phyloP scores from a whole-genome alignment of 768 basidiomycete genomes.

The Cystobasidium ongulense region DNA sequence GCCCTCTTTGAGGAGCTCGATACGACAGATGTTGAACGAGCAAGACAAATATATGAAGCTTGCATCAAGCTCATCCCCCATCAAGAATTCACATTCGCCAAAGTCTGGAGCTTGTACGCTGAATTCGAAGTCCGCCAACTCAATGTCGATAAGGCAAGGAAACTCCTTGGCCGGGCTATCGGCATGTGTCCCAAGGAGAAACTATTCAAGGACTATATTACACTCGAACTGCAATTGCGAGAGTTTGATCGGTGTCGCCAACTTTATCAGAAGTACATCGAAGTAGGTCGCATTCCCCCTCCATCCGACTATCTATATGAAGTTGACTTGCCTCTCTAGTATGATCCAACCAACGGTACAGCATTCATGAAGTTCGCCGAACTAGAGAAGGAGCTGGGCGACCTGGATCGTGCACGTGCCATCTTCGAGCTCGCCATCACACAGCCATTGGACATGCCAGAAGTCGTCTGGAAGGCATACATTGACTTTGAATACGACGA shows the following conservation, averaged over 20 bases:
- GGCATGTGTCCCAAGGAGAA: constrained; percentile 95
- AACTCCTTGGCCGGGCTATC: constrained; percentile 77
- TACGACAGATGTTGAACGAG: constrained; percentile 76
- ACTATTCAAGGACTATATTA: constrained; percentile 91
- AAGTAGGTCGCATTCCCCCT: constrained; percentile 51
- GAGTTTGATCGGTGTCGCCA: constrained; percentile 91
- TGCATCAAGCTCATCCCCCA: constrained; percentile 83
- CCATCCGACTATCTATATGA: constrained; percentile 1
- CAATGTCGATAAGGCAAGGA: constrained; percentile 73
- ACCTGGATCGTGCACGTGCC: constrained; percentile 77
- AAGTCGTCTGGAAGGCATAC: constrained; percentile 85
- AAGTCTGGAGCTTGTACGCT: constrained; percentile 87
- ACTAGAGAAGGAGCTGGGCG: constrained; percentile 76
- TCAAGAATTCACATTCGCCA: constrained; percentile 94
- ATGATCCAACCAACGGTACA: constrained; percentile 77
- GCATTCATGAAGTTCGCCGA: constrained; percentile 97
- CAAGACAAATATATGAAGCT: constrained; percentile 86
- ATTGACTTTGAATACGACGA: constrained; percentile 94
- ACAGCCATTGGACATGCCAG: constrained; percentile 89
- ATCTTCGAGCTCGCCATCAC: constrained; percentile 87
- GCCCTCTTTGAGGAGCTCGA: constrained; percentile 95
- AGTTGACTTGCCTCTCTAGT: constrained; percentile 49
- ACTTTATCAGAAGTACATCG: constrained; percentile 88
- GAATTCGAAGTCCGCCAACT: constrained; percentile 81
- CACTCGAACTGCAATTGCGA: constrained; percentile 84